A percentile compares a stretch with the other conserved stretches of the same genome.
These are phyloP conservation scores for Fagopyrum esculentum DNA, from an alignment of 148 eudicot species.

Conservation along the genomic window DNA sequence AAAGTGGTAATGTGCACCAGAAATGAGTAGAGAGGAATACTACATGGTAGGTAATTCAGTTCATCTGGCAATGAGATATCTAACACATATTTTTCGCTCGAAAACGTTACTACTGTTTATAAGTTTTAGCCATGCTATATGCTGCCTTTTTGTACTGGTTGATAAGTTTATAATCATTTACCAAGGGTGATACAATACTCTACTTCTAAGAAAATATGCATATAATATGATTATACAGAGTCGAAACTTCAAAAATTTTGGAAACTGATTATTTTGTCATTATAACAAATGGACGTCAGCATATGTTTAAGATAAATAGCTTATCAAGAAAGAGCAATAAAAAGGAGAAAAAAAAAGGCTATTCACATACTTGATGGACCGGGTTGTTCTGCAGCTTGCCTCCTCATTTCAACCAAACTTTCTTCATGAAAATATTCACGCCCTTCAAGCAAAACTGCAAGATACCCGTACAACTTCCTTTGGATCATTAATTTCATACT, in stretches of 20 bases:
- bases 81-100: too few species aligned
- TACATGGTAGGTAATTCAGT: not conserved
- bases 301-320: not conserved
- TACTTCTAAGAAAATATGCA: not conserved
- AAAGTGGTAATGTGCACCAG: not conserved
- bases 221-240: not conserved
- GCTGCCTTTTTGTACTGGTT: too few species aligned
- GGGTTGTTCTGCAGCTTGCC: constrained; percentile 30
- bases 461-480: constrained; percentile 52
- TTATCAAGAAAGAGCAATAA: not conserved
- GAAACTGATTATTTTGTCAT: not conserved
- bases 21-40: not conserved
- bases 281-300: not conserved
- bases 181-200: not conserved
- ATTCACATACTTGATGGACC: constrained; percentile 55
- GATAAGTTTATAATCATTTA: not conserved
- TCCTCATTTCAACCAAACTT: constrained; percentile 27
- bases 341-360: not conserved
- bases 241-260: too few species aligned
- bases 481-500: constrained; percentile 61
- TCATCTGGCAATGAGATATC: not conserved
- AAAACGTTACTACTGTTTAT: too few species aligned
- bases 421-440: constrained; percentile 74
- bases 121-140: too few species aligned
- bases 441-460: constrained; percentile 65